Percentiles rank a stretch among this genome's conserved stretches.
phyloP scores from a whole-genome alignment of 768 basidiomycete genomes.

The Pisolithus orientalis region DNA sequence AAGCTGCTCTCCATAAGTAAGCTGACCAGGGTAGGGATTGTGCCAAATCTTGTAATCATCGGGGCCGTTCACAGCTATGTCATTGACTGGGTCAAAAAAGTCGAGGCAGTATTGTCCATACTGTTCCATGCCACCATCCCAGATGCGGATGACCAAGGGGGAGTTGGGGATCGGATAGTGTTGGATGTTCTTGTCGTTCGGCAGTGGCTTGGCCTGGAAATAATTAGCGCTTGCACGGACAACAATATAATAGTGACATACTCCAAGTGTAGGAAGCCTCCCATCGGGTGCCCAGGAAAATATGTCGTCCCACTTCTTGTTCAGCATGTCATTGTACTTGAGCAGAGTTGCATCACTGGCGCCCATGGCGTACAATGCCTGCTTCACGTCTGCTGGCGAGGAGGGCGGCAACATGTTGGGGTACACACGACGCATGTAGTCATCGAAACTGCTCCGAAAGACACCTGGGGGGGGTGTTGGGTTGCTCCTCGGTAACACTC shows the following conservation, averaged over 20 bases:
- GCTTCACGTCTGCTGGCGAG: background rate
- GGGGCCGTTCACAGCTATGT: background rate
- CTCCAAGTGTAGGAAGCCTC: background rate
- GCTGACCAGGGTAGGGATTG: background rate
- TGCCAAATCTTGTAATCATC: background rate
- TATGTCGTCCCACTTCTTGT: background rate
- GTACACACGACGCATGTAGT: background rate
- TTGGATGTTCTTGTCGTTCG: background rate
- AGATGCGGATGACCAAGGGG: background rate
- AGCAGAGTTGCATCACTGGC: background rate
- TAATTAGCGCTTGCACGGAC: background rate
- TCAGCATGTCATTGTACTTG: background rate
- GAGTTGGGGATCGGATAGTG: background rate
- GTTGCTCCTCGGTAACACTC: background rate
- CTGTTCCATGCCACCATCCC: background rate
- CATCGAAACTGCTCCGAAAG: background rate
- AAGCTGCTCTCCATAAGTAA: background rate
- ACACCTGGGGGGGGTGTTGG: background rate
- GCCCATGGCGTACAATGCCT: background rate
- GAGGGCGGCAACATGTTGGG: background rate
- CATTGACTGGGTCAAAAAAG: background rate
- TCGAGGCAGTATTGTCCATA: background rate
- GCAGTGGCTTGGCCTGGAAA: background rate
- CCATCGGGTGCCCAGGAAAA: background rate
- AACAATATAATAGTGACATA: background rate